Evolutionary conservation across 768 basidiomycete species (phyloP), one percentile per base, ranked within the genome.

Genomic region (Boletellus sp.): DNA sequence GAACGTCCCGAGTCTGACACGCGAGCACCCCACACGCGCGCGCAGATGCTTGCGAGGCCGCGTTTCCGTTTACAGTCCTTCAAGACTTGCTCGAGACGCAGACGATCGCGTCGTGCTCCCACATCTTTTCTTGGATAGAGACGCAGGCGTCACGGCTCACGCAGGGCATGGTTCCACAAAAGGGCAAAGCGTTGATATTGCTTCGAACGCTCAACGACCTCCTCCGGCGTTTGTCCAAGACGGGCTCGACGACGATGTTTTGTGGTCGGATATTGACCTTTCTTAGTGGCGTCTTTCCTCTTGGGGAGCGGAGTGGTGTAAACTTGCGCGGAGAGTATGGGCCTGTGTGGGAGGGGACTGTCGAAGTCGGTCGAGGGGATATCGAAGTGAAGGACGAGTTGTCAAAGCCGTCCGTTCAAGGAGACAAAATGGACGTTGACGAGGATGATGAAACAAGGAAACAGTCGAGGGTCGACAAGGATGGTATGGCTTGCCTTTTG

Each of bases 101-200:
- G 54, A 93, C 92, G 6, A 87, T 94, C 53, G 67, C 74, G 1
- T 91, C 89, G 16, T 94, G 92, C 62, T 89, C 89, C 10, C 84
- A 87, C 55, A 81, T 94, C 20, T 92, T 94, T 70, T 84, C 84
- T 4, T 94, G 90, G 87, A 85, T 94, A 42, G 91, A 94, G 70
- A 67, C 67, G 49, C 83, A 88, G 23, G 79, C 84, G 1, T 68
- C 74, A 15, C 77, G 86, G 15, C 75, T 94, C 33, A 94, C 89
- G 0, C 76, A 81, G 51, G 84, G 79, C 43, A 83, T 93, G 81
- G 78, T 86, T 6, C 90, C 90, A 1, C 83, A 88, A 70, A 91
- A 91, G 68, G 90, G 88, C 51, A 93, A 93, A 65, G 90, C 91
- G 3, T 84, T 94, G 34, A 75, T 87, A 47, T 77, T 96, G 13